Conservation (phyloP, 1,284 basidiomycete genomes). For the Hymenochaete sp. region DNA sequence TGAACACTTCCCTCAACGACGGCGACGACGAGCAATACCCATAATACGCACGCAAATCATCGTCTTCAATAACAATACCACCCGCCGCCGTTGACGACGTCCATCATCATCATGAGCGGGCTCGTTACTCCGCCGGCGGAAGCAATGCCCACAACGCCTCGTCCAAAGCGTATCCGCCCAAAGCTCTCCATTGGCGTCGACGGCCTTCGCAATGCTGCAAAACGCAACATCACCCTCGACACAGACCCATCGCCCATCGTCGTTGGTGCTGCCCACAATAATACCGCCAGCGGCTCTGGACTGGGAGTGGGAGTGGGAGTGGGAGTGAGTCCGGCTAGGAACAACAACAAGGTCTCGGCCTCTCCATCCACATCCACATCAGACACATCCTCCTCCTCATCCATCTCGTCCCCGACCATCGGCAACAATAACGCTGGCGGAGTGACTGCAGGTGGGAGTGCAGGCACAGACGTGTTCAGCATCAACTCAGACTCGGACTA, state of each 20-base stretch:
- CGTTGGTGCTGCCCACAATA: constrained; percentile 7
- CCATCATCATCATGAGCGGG: no score
- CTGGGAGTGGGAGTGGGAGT: background rate
- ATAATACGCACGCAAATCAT: background rate
- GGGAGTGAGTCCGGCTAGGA: background rate
- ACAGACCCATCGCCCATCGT: constrained; percentile 31
- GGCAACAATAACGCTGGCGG: background rate
- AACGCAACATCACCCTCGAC: constrained; percentile 27
- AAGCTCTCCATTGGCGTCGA: constrained; percentile 29
- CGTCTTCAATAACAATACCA: background rate
- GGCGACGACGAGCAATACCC: no score
- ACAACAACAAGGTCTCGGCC: background rate
- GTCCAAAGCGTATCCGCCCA: constrained; percentile 26
- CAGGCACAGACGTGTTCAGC: constrained; percentile 18
- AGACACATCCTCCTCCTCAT: constrained; percentile 16
- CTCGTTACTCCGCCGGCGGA: no score
- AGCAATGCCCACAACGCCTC: background rate
- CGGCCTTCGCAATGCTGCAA: constrained; percentile 22
- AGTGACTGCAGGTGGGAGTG: background rate
- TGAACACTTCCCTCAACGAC: no score
- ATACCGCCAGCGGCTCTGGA: background rate
- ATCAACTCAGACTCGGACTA: constrained; percentile 23
- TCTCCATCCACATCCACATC: constrained; percentile 18
- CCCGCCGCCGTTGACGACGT: background rate
- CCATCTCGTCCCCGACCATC: constrained; percentile 6